Evolutionary conservation across 306 rosid species (phyloP), one percentile per base, ranked within the genome.

Genomic region (Quercus mongolica): DNA sequence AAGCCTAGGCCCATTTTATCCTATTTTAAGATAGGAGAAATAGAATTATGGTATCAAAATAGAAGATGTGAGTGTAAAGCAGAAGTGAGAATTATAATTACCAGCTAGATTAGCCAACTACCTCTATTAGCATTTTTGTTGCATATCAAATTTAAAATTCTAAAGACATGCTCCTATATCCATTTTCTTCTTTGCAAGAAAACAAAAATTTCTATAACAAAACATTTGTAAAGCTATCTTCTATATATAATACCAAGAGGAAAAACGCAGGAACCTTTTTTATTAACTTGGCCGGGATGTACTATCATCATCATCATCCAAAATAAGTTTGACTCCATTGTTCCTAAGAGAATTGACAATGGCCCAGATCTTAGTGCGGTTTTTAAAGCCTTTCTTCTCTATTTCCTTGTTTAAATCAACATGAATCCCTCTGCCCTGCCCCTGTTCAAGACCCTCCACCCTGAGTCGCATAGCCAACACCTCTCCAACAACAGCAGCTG

Each of bases 311-410:
- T 77, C 85, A 74, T 84, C 91, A 69, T 92, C 98, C 23, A 83
- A 86, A 61, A 89, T 58, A 68, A 91, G 94, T 73, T 88, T 86
- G 80, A 93, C 88, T 69, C 97, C 96, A 71, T 87, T 81, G 80
- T 83, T 89, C 85, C 86, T 85, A 46, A 95, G 96, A 64, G 94
- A 88, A 84, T 93, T 90, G 59, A 96, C 91, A 67, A 90, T 79
- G 59, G 98, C 93, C 98, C 97, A 93, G 74, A 96, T 83, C 85
- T 91, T 96, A 82, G 96, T 89, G 71, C 89, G 89, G 84, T 82
- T 91, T 87, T 84, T 91, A 13, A 90, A 90, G 63, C 99, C 99
- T 82, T 96, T 93, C 85, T 93, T 93, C 83, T 84, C 94, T 18
- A 90, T 54, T 89, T 92, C 98, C 82, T 88, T 93, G 52, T 74